Evolutionary conservation across 23 red algal genomes (phyloP).

Genomic region (Gracilaria caudata): DNA sequence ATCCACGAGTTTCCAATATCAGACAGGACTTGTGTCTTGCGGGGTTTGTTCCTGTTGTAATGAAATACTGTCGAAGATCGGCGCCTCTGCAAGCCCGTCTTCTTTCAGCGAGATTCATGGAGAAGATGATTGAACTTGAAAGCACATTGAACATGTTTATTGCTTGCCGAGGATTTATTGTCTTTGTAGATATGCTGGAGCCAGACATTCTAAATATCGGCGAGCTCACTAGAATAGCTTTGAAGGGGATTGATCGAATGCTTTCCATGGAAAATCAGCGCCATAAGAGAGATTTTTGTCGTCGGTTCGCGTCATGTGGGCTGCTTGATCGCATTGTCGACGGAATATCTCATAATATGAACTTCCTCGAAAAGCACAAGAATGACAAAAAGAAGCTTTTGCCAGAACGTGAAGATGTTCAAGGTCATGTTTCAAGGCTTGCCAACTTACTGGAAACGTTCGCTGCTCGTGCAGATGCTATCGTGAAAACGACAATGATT

Average conservation of each 20-base stretch:
- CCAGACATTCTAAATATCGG: conserved; percentile 43
- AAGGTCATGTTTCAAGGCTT: conserved; percentile 67
- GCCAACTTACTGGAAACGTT: conserved; percentile 71
- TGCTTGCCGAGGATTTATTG: conserved; percentile 65
- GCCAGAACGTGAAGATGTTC: not conserved
- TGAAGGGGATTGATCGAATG: conserved; percentile 72
- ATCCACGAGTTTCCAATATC: conserved; percentile 68
- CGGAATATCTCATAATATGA: conserved; percentile 60
- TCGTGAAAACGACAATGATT: conserved; percentile 77
- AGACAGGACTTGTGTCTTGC: conserved; percentile 69
- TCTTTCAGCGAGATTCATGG: conserved; percentile 60
- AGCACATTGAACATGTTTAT: conserved; percentile 70
- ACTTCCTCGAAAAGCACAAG: conserved; percentile 15
- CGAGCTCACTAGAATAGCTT: conserved; percentile 62
- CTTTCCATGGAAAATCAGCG: conserved; percentile 84
- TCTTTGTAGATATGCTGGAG: conserved; percentile 78
- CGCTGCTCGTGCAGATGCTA: conserved; percentile 76
- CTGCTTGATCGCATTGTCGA: conserved; percentile 76
- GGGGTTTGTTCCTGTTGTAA: conserved; percentile 72
- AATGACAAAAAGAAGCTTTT: not conserved
- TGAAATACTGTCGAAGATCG: conserved; percentile 52
- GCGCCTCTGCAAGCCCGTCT: conserved; percentile 49
- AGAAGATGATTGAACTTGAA: conserved; percentile 51
- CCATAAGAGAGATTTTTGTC: conserved; percentile 86
- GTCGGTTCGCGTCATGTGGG: conserved; percentile 76